Evolutionary conservation across 768 basidiomycete species (phyloP).

Genomic region (Tylopilus rubrobrunneus): DNA sequence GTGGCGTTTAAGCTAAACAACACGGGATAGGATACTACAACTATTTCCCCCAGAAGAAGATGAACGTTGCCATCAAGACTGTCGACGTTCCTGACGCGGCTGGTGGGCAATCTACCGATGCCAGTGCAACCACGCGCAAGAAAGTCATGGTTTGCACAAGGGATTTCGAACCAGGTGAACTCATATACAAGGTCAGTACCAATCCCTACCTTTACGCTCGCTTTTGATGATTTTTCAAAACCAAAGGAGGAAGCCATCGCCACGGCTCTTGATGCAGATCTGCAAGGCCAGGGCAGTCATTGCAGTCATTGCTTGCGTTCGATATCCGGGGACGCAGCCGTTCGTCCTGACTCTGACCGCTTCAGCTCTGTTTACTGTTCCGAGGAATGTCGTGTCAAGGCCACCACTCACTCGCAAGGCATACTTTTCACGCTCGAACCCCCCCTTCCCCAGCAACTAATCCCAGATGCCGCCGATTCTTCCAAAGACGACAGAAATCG

Average conservation of each 20-base stretch:
- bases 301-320: slow-evolving; percentile 71
- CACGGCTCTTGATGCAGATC: slow-evolving; percentile 65
- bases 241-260: slow-evolving; percentile 73
- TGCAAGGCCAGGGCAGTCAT: slow-evolving; percentile 62
- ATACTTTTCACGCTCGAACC: slow-evolving; percentile 70
- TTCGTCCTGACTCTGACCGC: slow-evolving; percentile 47
- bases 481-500: slow-evolving; percentile 43
- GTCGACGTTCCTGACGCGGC: slow-evolving; percentile 23
- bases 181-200: slow-evolving; percentile 65
- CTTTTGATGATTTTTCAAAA: slow-evolving; percentile 4
- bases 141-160: slow-evolving; percentile 61
- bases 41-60: slow-evolving; percentile 67
- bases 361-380: slow-evolving; percentile 71
- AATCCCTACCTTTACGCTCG: neutral
- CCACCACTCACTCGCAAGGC: slow-evolving; percentile 57
- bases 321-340: slow-evolving; percentile 44
- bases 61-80: slow-evolving; percentile 60
- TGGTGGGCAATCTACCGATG: slow-evolving; percentile 8
- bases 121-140: slow-evolving; percentile 31
- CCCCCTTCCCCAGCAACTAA: slow-evolving; percentile 47
- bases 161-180: slow-evolving; percentile 66
- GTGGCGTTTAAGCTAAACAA: slow-evolving; percentile 15
- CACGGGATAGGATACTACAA: slow-evolving; percentile 64
- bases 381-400: slow-evolving; percentile 52
- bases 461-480: slow-evolving; percentile 30